Percentiles rank a stretch among this genome's conserved stretches.
Conservation (phyloP, 2,329 filamentous ascomycete genomes). For the Zymoseptoria brevis region DNA sequence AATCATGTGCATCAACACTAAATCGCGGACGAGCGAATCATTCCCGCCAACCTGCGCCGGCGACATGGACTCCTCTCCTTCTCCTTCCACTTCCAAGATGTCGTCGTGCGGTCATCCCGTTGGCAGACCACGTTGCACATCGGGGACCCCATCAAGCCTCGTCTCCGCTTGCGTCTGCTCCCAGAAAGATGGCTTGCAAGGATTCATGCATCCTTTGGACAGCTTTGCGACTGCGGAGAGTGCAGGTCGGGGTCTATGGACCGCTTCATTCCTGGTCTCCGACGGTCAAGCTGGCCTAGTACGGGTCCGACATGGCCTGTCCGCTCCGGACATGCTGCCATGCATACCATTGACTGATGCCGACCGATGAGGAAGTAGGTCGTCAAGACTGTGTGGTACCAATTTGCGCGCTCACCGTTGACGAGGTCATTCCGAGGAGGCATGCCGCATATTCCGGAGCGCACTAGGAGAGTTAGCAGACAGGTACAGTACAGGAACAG, state of each 20-base stretch:
- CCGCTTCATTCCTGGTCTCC: neutral
- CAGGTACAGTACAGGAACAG: constrained; percentile 8
- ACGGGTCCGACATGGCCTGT: neutral
- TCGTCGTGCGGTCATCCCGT: neutral
- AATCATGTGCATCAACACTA: neutral
- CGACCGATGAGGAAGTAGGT: constrained; percentile 2
- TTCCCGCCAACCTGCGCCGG: constrained; percentile 3
- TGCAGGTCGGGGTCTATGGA: neutral
- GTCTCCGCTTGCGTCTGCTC: neutral
- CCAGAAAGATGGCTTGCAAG: neutral
- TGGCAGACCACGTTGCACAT: neutral
- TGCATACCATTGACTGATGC: constrained; percentile 1
- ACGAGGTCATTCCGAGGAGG: constrained; percentile 12
- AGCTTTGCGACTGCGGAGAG: neutral
- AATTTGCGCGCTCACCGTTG: constrained; percentile 9
- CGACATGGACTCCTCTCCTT: neutral
- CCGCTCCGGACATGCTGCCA: neutral
- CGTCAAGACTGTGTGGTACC: constrained; percentile 10
- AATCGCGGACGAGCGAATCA: neutral
- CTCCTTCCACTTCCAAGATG: neutral
- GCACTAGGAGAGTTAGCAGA: neutral
- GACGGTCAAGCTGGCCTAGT: neutral
- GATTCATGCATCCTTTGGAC: neutral
- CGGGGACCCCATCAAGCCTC: neutral
- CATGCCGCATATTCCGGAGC: neutral